Base-by-base conservation (phyloP, 2,329 filamentous ascomycete species). In the Periglandula ipomoeae region DNA sequence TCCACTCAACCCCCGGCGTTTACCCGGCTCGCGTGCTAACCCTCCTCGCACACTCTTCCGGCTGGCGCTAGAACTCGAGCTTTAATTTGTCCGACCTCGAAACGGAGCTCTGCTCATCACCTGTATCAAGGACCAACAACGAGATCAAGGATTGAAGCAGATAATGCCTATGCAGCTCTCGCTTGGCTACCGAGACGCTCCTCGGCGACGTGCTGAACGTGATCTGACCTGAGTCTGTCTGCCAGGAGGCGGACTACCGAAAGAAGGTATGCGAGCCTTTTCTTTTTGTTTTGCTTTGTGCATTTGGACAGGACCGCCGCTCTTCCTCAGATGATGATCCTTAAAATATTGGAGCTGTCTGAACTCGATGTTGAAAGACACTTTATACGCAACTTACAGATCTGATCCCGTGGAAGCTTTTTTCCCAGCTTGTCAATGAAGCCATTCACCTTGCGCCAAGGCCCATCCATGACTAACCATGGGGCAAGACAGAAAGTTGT, bases 271-370 rank as follows among this genome's bases (percentile, higher is more conserved):
- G n/a, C n/a, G n/a, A n/a, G n/a, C n/a, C n/a, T n/a, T n/a, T n/a
- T n/a, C n/a, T n/a, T n/a, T 34, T 17, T 32, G 17, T 30, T 32
- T 19, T 4, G 9, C 30, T 8, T 10, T 32, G 30, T 32, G 15
- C n/a, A n/a, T n/a, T n/a, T n/a, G n/a, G n/a, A n/a, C n/a, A n/a
- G n/a, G n/a, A n/a, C n/a, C n/a, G n/a, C n/a, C n/a, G n/a, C n/a
- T n/a, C n/a, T 27, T n/a, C 27, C 6, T 35, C 62, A 53, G 48
- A 55, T 76, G 73, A 76, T 75, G 72, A 70, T 58, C 56, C 60
- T 32, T 20, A 13, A 17, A 61, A 63, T 71, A 87, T 87, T 87
- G 84, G 84, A 87, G 84, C 84, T 87, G 82, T 87, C 84, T 81
- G 70, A 76, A 68, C 78, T 72, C 65, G 63, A 69, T 84, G 81